A percentile compares a stretch with the other conserved stretches of the same genome.
Conservation (phyloP, 139 green algal species). For the Eudorina sp. region DNA sequence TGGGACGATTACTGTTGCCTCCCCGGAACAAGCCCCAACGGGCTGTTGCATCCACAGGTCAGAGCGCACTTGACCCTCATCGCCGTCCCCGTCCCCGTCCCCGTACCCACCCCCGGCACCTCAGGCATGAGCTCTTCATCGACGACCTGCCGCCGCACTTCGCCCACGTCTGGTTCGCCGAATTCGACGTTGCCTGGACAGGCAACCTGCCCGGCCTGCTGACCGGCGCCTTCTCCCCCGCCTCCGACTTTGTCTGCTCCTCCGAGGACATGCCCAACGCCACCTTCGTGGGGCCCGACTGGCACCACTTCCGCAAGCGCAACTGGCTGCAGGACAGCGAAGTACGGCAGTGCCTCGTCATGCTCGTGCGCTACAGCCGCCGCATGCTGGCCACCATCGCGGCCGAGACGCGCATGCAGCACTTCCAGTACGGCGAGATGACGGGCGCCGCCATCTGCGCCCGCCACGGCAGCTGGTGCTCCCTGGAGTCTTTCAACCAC, state of each 20-base stretch:
- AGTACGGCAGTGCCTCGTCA: background rate
- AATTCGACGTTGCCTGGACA: conserved; percentile 1
- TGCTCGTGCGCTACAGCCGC: conserved; percentile 6
- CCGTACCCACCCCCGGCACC: background rate
- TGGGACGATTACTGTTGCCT: too few species aligned
- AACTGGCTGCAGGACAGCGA: background rate
- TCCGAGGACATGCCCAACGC: background rate
- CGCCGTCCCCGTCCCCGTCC: too few species aligned
- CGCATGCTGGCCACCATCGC: background rate
- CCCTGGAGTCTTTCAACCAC: background rate
- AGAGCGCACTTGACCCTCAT: too few species aligned
- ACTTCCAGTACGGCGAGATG: background rate
- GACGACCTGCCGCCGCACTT: background rate
- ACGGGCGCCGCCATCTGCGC: background rate
- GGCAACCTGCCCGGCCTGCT: background rate
- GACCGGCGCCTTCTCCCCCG: background rate
- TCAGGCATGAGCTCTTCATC: background rate
- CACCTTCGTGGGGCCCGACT: background rate
- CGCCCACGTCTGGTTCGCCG: background rate
- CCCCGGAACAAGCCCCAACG: too few species aligned
- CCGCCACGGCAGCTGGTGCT: background rate
- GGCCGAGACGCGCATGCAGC: background rate
- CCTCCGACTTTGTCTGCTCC: conserved; percentile 5
- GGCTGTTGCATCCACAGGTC: too few species aligned
- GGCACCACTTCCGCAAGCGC: background rate